Base-by-base conservation (phyloP, 495 filamentous ascomycete species). In the Lasiosphaeria miniovina region DNA sequence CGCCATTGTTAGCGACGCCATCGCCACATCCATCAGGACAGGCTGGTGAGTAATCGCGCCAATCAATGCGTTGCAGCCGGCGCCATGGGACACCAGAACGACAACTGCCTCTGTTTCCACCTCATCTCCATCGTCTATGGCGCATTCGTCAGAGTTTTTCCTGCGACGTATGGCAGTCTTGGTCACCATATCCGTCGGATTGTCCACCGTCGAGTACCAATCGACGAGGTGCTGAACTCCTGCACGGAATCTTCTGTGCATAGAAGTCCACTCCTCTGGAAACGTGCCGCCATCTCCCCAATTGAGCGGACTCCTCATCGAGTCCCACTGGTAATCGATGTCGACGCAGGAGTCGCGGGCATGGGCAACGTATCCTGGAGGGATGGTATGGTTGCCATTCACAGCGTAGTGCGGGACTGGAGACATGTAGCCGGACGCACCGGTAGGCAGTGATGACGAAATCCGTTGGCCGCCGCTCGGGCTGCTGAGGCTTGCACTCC, bases 11-110 rank as follows among this genome's bases (percentile, higher is more conserved):
- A 98, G 79, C 0, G 91, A 96, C 8, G 93, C 89, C 75, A 93
- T 91, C 36, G 84, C 87, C 14, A 98, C 89, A 69, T 98, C 93
- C 52, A 94, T 80, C 7, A 99, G 80, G 3, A 93, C 89, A 0
- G 94, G 91, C 62, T 93, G 88, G 55, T 93, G 88, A 0, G 90
- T 95, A 56, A 99, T 78, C 4, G 90, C 90, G 6, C 93, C 92
- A 52, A 98, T 92, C 51, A 99, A 73, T 0, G 94, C 95, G 74
- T 99, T 99, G 74, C 94, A 96, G 52, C 93, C 95, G 10, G 95
- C 95, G n/a, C 93, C 93, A 66, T 99, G 94, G 0, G 95, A 96
- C 53, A 99, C 90, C 11, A 99, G 73, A 35, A 99, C 81, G n/a
- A 99, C 73, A 6, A 98, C 85, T 0, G 89, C 82, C 65, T 98